Base-by-base conservation (phyloP, 306 rosid genomes). In the Crataegus laevigata region DNA sequence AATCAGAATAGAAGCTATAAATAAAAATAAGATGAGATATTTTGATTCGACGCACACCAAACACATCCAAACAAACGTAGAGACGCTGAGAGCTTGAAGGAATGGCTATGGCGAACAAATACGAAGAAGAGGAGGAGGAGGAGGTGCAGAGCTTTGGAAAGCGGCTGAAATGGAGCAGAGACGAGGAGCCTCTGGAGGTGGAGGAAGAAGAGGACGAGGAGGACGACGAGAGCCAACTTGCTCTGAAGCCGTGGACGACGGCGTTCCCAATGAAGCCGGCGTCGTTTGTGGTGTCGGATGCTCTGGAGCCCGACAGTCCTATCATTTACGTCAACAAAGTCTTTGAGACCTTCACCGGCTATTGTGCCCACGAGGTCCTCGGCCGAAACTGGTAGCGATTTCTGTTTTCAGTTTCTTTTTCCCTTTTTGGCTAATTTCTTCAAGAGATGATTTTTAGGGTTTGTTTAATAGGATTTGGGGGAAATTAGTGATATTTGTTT, bases 251-350 rank as follows among this genome's bases (percentile, higher is more conserved):
- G 0, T 96, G 89, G 11, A 9, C 85, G 8, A 75, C 82, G 70
- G 81, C 73, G 75, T 87, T 86, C 81, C 99, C 99, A 36, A 82
- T 88, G 58, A 78, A 85, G 0, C 97, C 98, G 8, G 89, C 93
- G 2, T 90, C 99, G 11, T 89, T 92, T 80, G 98, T 96, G 5
- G 98, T 96, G 5, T 88, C 92, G 12, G 99, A 96, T 86, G 98
- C 97, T 28, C 87, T 92, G 14, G 99, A 96, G 75, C 84, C 91
- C 18, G 99, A 96, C 85, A 87, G 83, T 70, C 99, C 99, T 8
- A 77, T 96, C 75, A 96, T 96, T 54, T 96, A 96, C 76, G 96
- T 96, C 60, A 96, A 96, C 85, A 92, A 92, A 54, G 93, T 96
- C 68, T 96, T 96, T 61, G 98, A 96, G 91, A 77, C 79, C 74